Evolutionary conservation across 2,329 filamentous ascomycete species (phyloP), one percentile per base, ranked within the genome.

Genomic region (Myriosclerotinia scirpicola): DNA sequence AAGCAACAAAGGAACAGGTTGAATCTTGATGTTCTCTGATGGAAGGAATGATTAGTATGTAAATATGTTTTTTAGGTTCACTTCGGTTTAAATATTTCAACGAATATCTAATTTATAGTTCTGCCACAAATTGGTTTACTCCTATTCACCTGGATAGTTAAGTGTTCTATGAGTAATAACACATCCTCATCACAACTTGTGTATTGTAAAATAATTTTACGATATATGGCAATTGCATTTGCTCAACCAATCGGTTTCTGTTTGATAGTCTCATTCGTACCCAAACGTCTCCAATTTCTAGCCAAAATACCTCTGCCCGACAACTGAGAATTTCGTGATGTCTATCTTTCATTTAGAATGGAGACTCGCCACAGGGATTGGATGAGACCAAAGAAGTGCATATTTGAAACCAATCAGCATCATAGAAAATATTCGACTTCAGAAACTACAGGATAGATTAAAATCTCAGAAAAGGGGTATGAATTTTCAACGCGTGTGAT

Each of bases 221-320:
- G 7, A 36, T 15, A 59, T 0, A 2, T 34, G 0, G 11, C 5
- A 3, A 1, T 15, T 11, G n/a, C 11, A 46, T 8, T 1, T 46
- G 44, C 44, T 46, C 26, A 7, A 44, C 20, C n/a, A 15, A 3
- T n/a, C 12, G 0, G 7, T 15, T 9, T n/a, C 7, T 14, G 17
- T 15, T 48, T 12, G 14, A 46, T 59, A 9, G 42, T 22, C 6
- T 46, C 3, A 9, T 36, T 12, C 12, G 4, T 11, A 22, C 9
- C 2, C 5, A 14, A 1, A 56, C 2, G n/a, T 17, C n/a, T 30
- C 6, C 7, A 1, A 11, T 5, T 46, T 6, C 1, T 17, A 3
- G 2, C 0, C 1, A 36, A n/a, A 15, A 15, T 2, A n/a, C 1
- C 0, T 9, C 3, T 48, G 7, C 5, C 12, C 9, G 26, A 1